Percentiles rank a stretch among this genome's conserved stretches.
phyloP scores from a whole-genome alignment of 2,329 filamentous ascomycete species.

The Ploettnerulaceae sp. region DNA sequence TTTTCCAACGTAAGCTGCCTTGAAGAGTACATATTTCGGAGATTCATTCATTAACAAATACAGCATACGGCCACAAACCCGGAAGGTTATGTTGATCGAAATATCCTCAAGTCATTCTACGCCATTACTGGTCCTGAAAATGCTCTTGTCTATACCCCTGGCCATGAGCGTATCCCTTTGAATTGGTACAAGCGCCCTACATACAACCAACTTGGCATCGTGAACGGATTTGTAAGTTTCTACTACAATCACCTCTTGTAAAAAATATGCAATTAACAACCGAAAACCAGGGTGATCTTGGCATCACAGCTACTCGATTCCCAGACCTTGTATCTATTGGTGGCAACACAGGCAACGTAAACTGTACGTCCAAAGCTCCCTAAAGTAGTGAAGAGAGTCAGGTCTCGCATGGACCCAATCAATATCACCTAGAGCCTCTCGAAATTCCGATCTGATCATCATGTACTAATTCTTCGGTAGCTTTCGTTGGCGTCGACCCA shows the following conservation, averaged over 20 bases:
- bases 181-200: conserved; percentile 20
- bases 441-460: neutral
- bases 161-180: conserved; percentile 15
- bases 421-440: conserved; percentile 14
- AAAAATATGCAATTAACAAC: neutral
- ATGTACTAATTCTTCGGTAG: neutral
- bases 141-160: conserved; percentile 9
- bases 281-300: conserved; percentile 34
- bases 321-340: conserved; percentile 35
- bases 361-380: no score
- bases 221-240: conserved; percentile 4
- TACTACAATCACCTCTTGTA: no score
- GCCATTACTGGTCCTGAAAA: conserved; percentile 18
- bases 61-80: conserved; percentile 11
- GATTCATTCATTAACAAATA: neutral
- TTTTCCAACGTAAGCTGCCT: conserved; percentile 6
- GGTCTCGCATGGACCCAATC: no score
- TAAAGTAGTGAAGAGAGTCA: no score
- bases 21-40: no score
- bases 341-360: conserved; percentile 48
- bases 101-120: conserved; percentile 30
- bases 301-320: conserved; percentile 37
- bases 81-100: conserved; percentile 29
- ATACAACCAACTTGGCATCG: conserved; percentile 1
- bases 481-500: conserved; percentile 44